Evolutionary conservation across 257 asterid genomes (phyloP).

Genomic region (Penstemon newberryi): DNA sequence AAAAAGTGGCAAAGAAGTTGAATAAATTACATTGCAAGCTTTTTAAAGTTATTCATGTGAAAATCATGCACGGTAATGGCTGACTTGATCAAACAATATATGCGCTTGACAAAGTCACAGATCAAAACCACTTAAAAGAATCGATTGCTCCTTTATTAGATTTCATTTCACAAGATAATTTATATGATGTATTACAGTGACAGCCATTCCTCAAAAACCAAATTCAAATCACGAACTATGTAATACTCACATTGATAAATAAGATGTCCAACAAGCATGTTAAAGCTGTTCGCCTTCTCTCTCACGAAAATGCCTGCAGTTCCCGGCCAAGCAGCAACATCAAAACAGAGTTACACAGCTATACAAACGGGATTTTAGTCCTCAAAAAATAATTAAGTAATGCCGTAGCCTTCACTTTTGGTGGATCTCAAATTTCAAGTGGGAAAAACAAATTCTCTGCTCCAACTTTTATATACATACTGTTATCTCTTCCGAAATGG

Average conservation of each 20-base stretch:
- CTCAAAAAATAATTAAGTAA: not conserved
- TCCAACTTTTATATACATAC: not conserved
- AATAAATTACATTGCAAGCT: too few relatives aligned
- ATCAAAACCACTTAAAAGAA: too few relatives aligned
- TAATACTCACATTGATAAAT: conserved; percentile 3
- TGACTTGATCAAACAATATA: too few relatives aligned
- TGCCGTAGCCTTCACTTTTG: not conserved
- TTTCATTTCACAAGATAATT: too few relatives aligned
- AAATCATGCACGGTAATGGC: too few relatives aligned
- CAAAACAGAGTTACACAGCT: not conserved
- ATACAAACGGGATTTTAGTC: not conserved
- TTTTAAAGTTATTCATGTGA: too few relatives aligned
- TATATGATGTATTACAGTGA: too few relatives aligned
- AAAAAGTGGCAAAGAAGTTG: too few relatives aligned
- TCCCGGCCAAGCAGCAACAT: conserved; percentile 13
- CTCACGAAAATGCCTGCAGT: conserved; percentile 10
- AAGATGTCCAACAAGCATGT: conserved; percentile 3
- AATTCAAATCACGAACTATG: too few relatives aligned
- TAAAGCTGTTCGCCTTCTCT: not conserved
- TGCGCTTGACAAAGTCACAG: too few relatives aligned
- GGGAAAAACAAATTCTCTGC: not conserved
- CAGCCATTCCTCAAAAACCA: too few relatives aligned
- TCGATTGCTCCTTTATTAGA: too few relatives aligned
- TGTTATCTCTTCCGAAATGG: conserved; percentile 50
- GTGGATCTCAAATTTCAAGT: conserved; percentile 5